Percentiles rank a stretch among this genome's conserved stretches.
These are phyloP conservation scores for Candida tibetensis DNA, from an alignment of 805 yeast species.

Conservation along the genomic window DNA sequence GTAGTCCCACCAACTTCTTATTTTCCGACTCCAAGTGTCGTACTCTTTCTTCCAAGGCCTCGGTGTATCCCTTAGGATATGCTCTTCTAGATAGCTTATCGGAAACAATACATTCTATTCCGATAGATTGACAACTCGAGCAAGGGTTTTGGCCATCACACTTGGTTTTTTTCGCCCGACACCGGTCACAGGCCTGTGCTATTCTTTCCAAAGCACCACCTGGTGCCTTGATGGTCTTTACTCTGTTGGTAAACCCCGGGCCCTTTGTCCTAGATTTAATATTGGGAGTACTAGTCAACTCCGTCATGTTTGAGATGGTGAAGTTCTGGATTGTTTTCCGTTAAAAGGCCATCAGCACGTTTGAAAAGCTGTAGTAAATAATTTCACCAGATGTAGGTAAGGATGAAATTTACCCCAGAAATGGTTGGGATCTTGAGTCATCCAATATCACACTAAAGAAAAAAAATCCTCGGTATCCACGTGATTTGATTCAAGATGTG, in stretches of 20 bases:
- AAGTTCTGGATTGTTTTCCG: no score
- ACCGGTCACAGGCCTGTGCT: constrained; percentile 90
- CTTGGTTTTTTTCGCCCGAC: constrained; percentile 74
- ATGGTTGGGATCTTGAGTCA: not conserved
- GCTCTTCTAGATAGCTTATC: constrained; percentile 84
- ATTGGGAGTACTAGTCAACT: not conserved
- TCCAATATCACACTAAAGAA: not conserved
- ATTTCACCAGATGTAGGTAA: no score
- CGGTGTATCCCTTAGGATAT: constrained; percentile 90
- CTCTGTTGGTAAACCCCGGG: constrained; percentile 14
- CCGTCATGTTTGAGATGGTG: not conserved
- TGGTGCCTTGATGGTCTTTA: constrained; percentile 59
- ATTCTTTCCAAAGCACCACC: constrained; percentile 66
- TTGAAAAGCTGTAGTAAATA: no score
- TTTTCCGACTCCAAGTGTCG: constrained; percentile 83
- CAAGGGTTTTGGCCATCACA: constrained; percentile 81
- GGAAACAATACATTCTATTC: constrained; percentile 84
- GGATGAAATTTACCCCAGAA: not conserved
- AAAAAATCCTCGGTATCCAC: not conserved
- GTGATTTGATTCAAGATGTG: not conserved
- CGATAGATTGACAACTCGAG: constrained; percentile 78
- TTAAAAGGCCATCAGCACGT: no score
- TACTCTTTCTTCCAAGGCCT: constrained; percentile 83
- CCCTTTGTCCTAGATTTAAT: constrained; percentile 1
- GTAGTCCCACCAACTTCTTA: constrained; percentile 58